These are phyloP conservation scores for Irpex sp. DNA, from an alignment of 1,284 basidiomycete species.

Conservation along the genomic window DNA sequence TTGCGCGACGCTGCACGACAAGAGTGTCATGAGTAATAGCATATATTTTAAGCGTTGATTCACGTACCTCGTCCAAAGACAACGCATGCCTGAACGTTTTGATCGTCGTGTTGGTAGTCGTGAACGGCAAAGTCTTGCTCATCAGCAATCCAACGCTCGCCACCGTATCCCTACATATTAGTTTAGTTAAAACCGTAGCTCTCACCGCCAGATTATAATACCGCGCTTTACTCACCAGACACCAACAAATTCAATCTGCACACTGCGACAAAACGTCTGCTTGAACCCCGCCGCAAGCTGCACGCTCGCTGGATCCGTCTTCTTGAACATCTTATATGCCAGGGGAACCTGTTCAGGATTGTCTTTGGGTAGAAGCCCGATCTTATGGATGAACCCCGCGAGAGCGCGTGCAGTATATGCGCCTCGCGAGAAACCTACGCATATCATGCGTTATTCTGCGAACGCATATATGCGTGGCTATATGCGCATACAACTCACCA, in stretches of 20 bases:
- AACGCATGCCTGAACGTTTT: conserved; percentile 42
- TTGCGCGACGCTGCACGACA: conserved; percentile 29
- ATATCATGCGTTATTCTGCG: too few relatives aligned
- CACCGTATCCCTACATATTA: conserved; percentile 32
- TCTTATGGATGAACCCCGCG: conserved; percentile 41
- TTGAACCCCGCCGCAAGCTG: conserved; percentile 46
- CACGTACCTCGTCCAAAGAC: conserved; percentile 37
- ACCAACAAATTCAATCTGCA: conserved; percentile 49
- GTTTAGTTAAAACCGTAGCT: too few relatives aligned
- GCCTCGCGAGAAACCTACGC: conserved; percentile 34
- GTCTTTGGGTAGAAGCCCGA: conserved; percentile 47
- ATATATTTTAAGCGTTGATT: too few relatives aligned
- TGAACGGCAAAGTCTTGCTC: conserved; percentile 38
- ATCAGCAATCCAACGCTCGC: conserved; percentile 35
- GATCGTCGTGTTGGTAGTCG: conserved; percentile 34
- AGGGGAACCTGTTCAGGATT: conserved; percentile 55
- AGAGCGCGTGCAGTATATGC: conserved; percentile 50
- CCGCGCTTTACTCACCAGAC: conserved; percentile 25
- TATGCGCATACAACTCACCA: conserved; percentile 29
- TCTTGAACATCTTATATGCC: conserved; percentile 54
- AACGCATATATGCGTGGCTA: background rate
- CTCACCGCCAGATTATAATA: too few relatives aligned
- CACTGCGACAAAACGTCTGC: conserved; percentile 44
- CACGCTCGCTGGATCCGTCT: conserved; percentile 37
- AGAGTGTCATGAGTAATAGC: too few relatives aligned